Evolutionary conservation across 257 asterid genomes (phyloP), one percentile per base, ranked within the genome.

Genomic region (Solanum tacnaense): DNA sequence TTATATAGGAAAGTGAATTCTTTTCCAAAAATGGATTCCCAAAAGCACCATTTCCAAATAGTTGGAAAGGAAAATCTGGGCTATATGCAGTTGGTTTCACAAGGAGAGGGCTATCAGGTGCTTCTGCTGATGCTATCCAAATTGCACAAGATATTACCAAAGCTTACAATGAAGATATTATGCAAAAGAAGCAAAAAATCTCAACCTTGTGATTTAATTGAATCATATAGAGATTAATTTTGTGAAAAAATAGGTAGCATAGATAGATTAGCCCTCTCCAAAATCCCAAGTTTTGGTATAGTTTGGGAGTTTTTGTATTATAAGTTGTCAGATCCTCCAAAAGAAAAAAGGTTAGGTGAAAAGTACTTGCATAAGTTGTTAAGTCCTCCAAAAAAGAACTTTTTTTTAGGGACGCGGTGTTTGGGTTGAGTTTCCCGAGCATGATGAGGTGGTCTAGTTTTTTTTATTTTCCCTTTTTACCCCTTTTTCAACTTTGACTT

Each of bases 41-140:
- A n/a, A 84, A 87, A 65, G 71, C 84, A 23, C 70, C 86, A 82
- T 82, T 82, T 18, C 86, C 86, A 82, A 82, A 82, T 49, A 49
- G 86, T 31, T 88, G 90, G 90, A 88, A 88, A 84, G 90, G 88
- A 73, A 56, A 73, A 29, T 34, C 16, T 56, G 90, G 88, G 18
- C 15, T 88, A 20, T 88, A 88, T 84, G 90, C 88, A n/a, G 88
- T 85, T 84, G 90, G 90, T 15, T 88, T 88, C 82, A 20, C 88
- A 12, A 84, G 71, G 27, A 88, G 85, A 88, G 88, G 90, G 70
- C 71, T 88, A 18, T 34, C 90, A 76, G 88, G 86, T 88, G 86
- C 90, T 35, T 85, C 90, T 39, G 56, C 86, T 56, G 88, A 88
- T 85, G 88, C 90, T 67, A 23, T n/a, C 18, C 25, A 25, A 84